Evolutionary conservation across 139 green algal genomes (phyloP).

Genomic region (Ettlia oleoabundans): DNA sequence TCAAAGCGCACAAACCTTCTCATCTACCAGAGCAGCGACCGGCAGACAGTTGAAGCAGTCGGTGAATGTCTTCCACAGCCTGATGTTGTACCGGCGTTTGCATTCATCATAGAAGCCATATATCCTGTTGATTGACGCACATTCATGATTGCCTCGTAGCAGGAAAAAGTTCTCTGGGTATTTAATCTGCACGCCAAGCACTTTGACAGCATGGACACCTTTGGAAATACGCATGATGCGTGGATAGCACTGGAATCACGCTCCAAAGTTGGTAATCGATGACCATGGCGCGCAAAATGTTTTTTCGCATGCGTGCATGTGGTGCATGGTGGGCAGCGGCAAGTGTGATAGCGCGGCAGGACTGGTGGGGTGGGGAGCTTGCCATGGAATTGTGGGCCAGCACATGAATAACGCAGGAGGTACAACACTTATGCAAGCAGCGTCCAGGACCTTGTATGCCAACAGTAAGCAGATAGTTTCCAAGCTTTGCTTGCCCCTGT

Average conservation of each 20-base stretch:
- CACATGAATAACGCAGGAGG: neutral
- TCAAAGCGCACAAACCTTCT: constrained; percentile 95
- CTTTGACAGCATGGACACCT: no score
- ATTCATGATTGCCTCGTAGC: constrained; percentile 97
- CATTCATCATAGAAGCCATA: constrained; percentile 99
- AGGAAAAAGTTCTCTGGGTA: constrained; percentile 99
- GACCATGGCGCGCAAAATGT: no score
- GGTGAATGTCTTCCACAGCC: constrained; percentile 99
- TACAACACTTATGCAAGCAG: no score
- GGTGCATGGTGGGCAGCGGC: no score
- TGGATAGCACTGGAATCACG: no score
- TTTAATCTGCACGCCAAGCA: constrained; percentile 93
- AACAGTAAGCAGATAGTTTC: constrained; percentile 99
- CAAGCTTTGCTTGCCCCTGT: constrained; percentile 98
- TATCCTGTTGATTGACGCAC: constrained; percentile 98
- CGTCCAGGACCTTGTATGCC: constrained; percentile 99
- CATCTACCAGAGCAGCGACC: constrained; percentile 95
- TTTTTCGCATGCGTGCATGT: no score
- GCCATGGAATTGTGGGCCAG: no score
- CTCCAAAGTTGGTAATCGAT: no score
- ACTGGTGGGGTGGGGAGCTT: no score
- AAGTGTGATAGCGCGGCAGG: no score
- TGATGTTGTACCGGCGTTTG: constrained; percentile 98
- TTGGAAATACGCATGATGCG: no score
- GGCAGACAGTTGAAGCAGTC: constrained; percentile 99